Evolutionary conservation across 2,329 filamentous ascomycete species (phyloP), one percentile per base, ranked within the genome.

Genomic region (Aspergillus pseudoglaucus): DNA sequence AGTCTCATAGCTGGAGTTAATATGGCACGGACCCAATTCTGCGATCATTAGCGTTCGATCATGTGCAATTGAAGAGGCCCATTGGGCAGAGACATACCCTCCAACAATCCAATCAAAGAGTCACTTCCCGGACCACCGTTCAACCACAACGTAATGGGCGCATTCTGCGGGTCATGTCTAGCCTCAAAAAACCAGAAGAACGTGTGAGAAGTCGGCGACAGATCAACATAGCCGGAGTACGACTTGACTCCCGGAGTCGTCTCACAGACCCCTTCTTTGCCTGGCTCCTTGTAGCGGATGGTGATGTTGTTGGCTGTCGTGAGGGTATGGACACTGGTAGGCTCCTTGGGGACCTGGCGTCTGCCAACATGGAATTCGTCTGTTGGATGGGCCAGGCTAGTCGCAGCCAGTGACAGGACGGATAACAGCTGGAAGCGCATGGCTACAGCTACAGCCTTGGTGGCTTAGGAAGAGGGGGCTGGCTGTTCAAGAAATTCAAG

Each of bases 211-310:
- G 77, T 64, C 3, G 73, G 67, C 4, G 63, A 71, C 7, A 80
- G 69, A 55, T 80, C 77, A 10, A 78, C 72, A 54, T 81, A 81
- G 18, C 78, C 77, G 1, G 75, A 74, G 55, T 75, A 81, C 23
- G 74, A 78, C 53, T 80, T 80, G 17, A 81, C 77, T 23, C 73
- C 71, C 1, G 76, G 76, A 15, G 78, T 76, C 3, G 76, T 71
- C 63, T 82, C 78, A 53, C 78, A 81, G 47, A 79, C 57, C 4
- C 62, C 66, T 37, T 66, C 62, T 45, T 64, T 79, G 3, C 78
- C 78, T 3, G 73, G 77, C 59, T 81, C 68, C 60, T 82, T 82
- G 62, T 80, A 82, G 15, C 78, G 75, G 47, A 82, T 78, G 20
- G 73, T 74, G 51, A 78, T 66, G 47, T 73, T 73, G 47, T 66